phyloP scores from a whole-genome alignment of 495 filamentous ascomycete species.

The Poronia punctata region DNA sequence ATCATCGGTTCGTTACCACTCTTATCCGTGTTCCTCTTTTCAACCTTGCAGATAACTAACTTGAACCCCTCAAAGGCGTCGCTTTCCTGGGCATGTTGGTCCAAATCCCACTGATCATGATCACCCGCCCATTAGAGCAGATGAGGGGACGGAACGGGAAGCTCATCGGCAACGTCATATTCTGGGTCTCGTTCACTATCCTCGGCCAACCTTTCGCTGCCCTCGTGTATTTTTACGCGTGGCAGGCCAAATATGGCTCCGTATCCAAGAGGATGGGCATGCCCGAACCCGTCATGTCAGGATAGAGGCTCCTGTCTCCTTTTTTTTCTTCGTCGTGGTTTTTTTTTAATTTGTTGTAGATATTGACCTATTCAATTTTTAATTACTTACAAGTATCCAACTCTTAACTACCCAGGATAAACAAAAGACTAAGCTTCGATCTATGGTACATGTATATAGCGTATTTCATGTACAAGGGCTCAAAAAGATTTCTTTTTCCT shows the following conservation, averaged over 20 bases:
- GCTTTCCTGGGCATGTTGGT: constrained; percentile 91
- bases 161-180: constrained; percentile 82
- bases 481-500: no score
- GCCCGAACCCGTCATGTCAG: constrained; percentile 3
- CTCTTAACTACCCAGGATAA: no score
- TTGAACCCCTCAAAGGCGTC: constrained; percentile 51
- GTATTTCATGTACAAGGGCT: no score
- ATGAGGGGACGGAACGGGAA: constrained; percentile 65
- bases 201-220: constrained; percentile 89
- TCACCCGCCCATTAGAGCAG: constrained; percentile 72
- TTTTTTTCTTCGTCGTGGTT: no score
- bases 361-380: no score
- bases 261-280: constrained; percentile 32
- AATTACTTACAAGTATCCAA: no score
- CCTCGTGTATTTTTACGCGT: constrained; percentile 91
- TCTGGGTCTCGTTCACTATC: constrained; percentile 92
- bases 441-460: no score
- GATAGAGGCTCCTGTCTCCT: no score
- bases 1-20: constrained; percentile 58
- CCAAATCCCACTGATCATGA: constrained; percentile 78
- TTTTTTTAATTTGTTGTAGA: no score
- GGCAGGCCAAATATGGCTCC: constrained; percentile 95
- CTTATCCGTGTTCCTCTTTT: neutral
- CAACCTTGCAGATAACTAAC: neutral
- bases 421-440: no score